Conservation (phyloP, 1,284 basidiomycete species). For the Mycena citricolor region DNA sequence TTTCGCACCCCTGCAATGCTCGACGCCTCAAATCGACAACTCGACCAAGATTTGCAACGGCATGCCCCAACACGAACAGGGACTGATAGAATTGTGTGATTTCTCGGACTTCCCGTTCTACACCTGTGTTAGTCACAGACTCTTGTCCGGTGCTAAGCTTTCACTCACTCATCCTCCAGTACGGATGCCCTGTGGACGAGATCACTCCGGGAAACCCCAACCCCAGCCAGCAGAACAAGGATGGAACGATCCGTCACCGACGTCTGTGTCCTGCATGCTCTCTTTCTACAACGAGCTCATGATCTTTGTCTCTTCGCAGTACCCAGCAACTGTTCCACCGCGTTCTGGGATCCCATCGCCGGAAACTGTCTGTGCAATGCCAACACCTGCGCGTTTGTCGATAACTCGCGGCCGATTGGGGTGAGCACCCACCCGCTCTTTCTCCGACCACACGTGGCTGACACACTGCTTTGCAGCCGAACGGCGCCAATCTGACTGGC, state of each 20-base stretch:
- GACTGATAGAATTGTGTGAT: constrained; percentile 59
- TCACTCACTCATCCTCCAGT: constrained; percentile 38
- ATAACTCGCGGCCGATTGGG: constrained; percentile 68
- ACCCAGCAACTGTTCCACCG: constrained; percentile 72
- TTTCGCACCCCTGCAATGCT: constrained; percentile 59
- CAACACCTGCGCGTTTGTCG: constrained; percentile 57
- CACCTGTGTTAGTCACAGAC: constrained; percentile 57
- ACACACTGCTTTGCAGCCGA: constrained; percentile 45
- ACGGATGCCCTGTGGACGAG: constrained; percentile 62
- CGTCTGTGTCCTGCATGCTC: constrained; percentile 37
- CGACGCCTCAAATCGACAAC: constrained; percentile 54
- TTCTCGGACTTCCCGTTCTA: constrained; percentile 78
- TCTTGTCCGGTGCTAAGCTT: not conserved
- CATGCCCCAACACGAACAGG: constrained; percentile 61
- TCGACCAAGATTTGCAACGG: constrained; percentile 71
- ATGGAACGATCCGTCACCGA: constrained; percentile 51
- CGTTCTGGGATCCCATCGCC: constrained; percentile 76
- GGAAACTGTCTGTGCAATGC: constrained; percentile 64
- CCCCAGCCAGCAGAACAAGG: constrained; percentile 52
- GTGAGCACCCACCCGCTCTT: constrained; percentile 37
- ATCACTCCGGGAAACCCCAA: constrained; percentile 65
- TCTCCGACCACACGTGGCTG: not conserved
- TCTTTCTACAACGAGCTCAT: too few species aligned
- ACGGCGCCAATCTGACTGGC: constrained; percentile 71
- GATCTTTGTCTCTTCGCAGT: constrained; percentile 37